These are phyloP conservation scores for Dacryopinax spathularia DNA, from an alignment of 768 basidiomycete species.

Conservation along the genomic window DNA sequence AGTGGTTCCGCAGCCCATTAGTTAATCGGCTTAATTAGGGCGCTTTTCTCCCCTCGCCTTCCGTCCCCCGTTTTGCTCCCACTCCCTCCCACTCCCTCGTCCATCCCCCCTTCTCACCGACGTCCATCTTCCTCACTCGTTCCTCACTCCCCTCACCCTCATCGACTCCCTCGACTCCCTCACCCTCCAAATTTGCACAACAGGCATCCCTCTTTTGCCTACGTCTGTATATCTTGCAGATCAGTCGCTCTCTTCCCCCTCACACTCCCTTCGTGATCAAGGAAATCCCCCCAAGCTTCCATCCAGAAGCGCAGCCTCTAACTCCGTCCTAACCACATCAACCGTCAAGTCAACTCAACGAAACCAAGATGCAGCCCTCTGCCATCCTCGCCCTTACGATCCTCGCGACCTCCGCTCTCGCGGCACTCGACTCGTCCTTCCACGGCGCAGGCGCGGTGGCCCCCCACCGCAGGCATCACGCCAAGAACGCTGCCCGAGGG, in stretches of 20 bases:
- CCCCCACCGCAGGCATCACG: background rate
- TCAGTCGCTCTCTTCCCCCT: background rate
- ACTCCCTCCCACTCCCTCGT: background rate
- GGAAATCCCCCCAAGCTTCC: background rate
- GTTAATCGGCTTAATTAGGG: background rate
- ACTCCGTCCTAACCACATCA: background rate
- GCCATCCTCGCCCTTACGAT: background rate
- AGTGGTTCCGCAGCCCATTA: background rate
- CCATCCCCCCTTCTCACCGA: background rate
- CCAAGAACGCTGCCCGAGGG: background rate
- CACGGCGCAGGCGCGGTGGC: conserved; percentile 1
- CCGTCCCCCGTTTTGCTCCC: background rate
- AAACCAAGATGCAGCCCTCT: background rate
- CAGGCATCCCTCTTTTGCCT: conserved; percentile 1
- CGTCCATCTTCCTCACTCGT: background rate
- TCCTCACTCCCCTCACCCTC: background rate
- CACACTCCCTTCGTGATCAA: background rate
- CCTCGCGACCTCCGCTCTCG: background rate
- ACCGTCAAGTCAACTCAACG: background rate
- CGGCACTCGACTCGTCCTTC: background rate
- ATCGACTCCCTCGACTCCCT: background rate
- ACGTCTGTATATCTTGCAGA: background rate
- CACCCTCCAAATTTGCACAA: background rate
- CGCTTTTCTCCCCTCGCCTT: background rate
- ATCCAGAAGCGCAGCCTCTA: background rate